A percentile compares a stretch with the other conserved stretches of the same genome.
phyloP scores from a whole-genome alignment of 2,329 filamentous ascomycete genomes.

The Alternaria rosae region DNA sequence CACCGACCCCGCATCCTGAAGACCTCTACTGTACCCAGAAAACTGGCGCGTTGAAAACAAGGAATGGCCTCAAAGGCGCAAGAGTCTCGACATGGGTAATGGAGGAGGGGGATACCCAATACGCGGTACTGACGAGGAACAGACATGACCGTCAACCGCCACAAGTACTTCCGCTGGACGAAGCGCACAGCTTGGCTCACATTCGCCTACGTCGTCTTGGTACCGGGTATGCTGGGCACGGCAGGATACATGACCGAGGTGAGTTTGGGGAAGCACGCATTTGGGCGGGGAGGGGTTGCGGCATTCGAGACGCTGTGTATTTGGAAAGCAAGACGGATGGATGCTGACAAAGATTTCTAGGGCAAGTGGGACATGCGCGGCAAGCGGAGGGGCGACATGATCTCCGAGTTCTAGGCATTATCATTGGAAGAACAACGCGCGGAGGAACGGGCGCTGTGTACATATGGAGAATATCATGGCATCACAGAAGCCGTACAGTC shows the following conservation, averaged over 20 bases:
- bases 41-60: no score
- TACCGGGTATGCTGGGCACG: conserved; percentile 75
- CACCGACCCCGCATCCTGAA: conserved; percentile 38
- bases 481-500: neutral
- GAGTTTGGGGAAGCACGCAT: conserved; percentile 55
- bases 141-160: conserved; percentile 86
- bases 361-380: conserved; percentile 85
- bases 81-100: neutral
- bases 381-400: conserved; percentile 87
- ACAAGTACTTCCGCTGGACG: conserved; percentile 97
- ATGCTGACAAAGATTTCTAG: conserved; percentile 56
- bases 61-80: neutral
- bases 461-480: conserved; percentile 16
- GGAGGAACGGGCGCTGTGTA: conserved; percentile 9
- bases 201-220: conserved; percentile 75
- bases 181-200: conserved; percentile 80
- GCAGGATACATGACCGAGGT: conserved; percentile 85
- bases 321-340: neutral
- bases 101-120: neutral
- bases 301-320: conserved; percentile 18
- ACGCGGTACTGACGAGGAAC: conserved; percentile 20
- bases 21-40: neutral
- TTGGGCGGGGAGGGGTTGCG: neutral
- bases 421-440: neutral
- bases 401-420: conserved; percentile 73